Percentiles rank a stretch among this genome's conserved stretches.
Evolutionary conservation across 139 green algal genomes (phyloP).

Genomic region (Trebouxia sp.): DNA sequence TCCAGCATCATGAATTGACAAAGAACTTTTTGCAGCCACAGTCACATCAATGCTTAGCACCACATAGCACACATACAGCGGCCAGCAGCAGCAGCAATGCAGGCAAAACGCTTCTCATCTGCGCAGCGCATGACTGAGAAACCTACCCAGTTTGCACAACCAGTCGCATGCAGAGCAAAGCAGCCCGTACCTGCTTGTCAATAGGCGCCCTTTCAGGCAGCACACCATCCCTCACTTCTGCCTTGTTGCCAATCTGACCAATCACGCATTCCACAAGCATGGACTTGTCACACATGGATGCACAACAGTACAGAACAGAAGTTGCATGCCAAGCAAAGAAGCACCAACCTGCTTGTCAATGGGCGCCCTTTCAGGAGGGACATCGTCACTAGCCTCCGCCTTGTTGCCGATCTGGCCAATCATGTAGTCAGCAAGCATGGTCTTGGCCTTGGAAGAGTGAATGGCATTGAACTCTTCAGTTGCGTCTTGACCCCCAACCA

Average conservation of each 20-base stretch:
- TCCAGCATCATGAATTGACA: no score
- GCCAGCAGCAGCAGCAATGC: no score
- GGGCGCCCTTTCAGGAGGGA: not conserved
- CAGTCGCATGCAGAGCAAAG: not conserved
- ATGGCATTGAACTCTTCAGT: constrained; percentile 89
- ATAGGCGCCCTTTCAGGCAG: not conserved
- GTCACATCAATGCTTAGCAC: no score
- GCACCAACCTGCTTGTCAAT: constrained; percentile 24
- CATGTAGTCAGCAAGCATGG: constrained; percentile 81
- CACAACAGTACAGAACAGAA: no score
- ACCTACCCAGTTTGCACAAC: no score
- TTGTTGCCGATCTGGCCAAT: constrained; percentile 51
- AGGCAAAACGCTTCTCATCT: no score
- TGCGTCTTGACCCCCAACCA: constrained; percentile 55
- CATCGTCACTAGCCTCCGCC: not conserved
- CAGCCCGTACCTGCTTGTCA: not conserved
- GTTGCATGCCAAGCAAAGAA: not conserved
- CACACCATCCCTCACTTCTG: no score
- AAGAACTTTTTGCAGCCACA: no score
- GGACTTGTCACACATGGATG: constrained; percentile 62
- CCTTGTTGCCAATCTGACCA: constrained; percentile 35
- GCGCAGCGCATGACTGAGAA: no score
- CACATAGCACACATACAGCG: no score
- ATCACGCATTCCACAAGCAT: constrained; percentile 85
- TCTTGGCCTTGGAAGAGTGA: constrained; percentile 85